Base-by-base conservation (phyloP, 371 early-diverging fungal species). In the Mucor ambiguus region DNA sequence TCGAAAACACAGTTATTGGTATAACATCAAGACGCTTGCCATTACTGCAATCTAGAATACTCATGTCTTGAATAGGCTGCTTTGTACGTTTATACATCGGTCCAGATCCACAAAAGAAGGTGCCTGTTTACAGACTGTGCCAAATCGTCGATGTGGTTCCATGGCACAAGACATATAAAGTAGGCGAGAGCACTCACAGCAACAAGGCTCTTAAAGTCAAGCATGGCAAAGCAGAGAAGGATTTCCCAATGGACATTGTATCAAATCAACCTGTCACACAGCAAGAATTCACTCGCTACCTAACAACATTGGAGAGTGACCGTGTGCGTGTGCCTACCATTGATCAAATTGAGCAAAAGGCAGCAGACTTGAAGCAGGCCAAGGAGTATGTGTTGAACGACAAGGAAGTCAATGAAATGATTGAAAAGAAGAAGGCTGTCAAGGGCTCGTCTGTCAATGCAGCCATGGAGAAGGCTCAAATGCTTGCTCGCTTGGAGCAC, bases 221-320 rank as follows among this genome's bases (percentile, higher is more conserved):
- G 56, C 92, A 91, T 66, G 94, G 93, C 35, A 81, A 82, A 29
- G 82, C 90, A 5, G 86, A 87, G 57, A 85, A 83, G 49, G 79
- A 70, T 11, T 93, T 91, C 60, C 79, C 87, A 0, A 91, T 92
- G 90, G 92, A 92, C 63, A 86, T 86, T 35, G 72, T 93, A 11
- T 93, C 93, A 9, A 93, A 93, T 67, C 70, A 77, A 48, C 75
- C 83, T 29, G 74, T 92, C 26, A 89, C 87, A n/a, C 79, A 86
- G 64, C 76, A 84, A 43, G 94, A 93, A 68, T 90, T 83, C 59
- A 63, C 76, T 35, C 85, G 90, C 57, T 88, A 78, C 59, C 76
- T 85, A 38, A 68, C 76, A 11, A 83, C 82, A 2, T 61, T 85
- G 29, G 80, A 85, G 64, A 67, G 65, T 12, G 92, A 89, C 7